Evolutionary conservation across 1,139 yeast species (phyloP), one percentile per base, ranked within the genome.

Genomic region (Nakaseomyces glabratus): DNA sequence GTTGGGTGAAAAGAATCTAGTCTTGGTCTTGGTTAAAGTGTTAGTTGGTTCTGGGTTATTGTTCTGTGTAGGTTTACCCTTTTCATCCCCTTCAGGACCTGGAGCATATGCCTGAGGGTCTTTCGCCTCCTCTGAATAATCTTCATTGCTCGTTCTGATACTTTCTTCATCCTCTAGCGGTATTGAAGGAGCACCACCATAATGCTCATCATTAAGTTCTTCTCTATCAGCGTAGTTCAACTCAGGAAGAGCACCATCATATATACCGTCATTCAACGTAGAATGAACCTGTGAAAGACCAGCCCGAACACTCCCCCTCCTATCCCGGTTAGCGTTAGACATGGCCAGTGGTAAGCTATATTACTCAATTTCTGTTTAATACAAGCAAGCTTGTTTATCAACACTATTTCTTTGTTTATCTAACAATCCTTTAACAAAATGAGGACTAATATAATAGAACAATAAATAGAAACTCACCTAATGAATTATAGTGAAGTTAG

Each of bases 1-100:
- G 18, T 39, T 35, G 6, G 46, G 43, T 19, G 46, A 43, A 28
- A 42, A 32, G 19, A 31, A 34, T 6, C 21, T 26, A 2, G 30
- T 26, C 22, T 26, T 26, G 6, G 21, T 18, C 21, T 26, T 26
- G 11, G 14, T 17, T 4, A 21, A 2, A n/a, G 33, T 17, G 4
- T 28, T 12, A 15, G 13, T 38, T 28, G 6, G 41, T 37, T 21
- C 31, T 33, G 12, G 20, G 11, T 29, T 28, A 31, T 14, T 32
- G 30, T 16, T 17, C 13, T 14, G 36, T 15, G 5, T 8, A 19
- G 20, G 6, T 7, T 13, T 26, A 14, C 14, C 11, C 4, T 26
- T 18, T 18, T 18, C 10, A 13, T 28, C 17, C 14, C 6, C 23
- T 7, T 6, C 16, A 3, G 8, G 2, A 2, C 21, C 15, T 11